Evolutionary conservation across 108 stramenopile genomes (phyloP).

Genomic region (Nitzschia putrida): DNA sequence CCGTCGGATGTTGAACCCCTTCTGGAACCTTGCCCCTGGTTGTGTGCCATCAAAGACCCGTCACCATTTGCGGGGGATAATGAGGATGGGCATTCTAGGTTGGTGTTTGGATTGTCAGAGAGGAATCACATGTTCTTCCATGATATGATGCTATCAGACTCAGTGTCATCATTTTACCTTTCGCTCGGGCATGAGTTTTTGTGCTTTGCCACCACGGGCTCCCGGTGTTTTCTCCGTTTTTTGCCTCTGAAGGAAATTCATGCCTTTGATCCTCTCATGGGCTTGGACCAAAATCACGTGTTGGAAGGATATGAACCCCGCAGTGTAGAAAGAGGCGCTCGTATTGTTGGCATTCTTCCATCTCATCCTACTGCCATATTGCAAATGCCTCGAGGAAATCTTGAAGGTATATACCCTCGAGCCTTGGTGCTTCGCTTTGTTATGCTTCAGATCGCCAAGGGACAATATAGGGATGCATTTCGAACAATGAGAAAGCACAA

Average conservation of each 20-base stretch:
- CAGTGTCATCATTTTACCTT: conserved; percentile 68
- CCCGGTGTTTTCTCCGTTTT: conserved; percentile 69
- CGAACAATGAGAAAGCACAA: conserved; percentile 83
- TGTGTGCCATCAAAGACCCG: conserved; percentile 59
- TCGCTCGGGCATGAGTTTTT: conserved; percentile 68
- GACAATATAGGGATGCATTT: conserved; percentile 61
- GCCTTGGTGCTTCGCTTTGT: conserved; percentile 75
- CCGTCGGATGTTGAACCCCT: conserved; percentile 64
- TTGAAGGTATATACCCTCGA: conserved; percentile 81
- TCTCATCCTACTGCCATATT: conserved; percentile 65
- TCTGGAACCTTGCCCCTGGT: conserved; percentile 84
- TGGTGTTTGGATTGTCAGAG: conserved; percentile 71
- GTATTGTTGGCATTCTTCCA: conserved; percentile 71
- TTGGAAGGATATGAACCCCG: conserved; percentile 83
- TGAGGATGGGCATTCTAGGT: conserved; percentile 25
- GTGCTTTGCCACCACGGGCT: conserved; percentile 66
- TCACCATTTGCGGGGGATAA: conserved; percentile 25
- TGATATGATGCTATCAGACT: conserved; percentile 73
- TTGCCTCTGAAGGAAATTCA: conserved; percentile 55
- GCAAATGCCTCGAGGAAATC: conserved; percentile 85
- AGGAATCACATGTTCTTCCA: conserved; percentile 73
- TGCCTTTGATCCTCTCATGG: conserved; percentile 80
- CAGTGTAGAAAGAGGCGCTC: conserved; percentile 77
- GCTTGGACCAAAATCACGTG: conserved; percentile 67
- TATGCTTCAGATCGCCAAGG: conserved; percentile 56